Evolutionary conservation across 75 land plant genomes (phyloP).

Genomic region (Cryptomeria japonica): DNA sequence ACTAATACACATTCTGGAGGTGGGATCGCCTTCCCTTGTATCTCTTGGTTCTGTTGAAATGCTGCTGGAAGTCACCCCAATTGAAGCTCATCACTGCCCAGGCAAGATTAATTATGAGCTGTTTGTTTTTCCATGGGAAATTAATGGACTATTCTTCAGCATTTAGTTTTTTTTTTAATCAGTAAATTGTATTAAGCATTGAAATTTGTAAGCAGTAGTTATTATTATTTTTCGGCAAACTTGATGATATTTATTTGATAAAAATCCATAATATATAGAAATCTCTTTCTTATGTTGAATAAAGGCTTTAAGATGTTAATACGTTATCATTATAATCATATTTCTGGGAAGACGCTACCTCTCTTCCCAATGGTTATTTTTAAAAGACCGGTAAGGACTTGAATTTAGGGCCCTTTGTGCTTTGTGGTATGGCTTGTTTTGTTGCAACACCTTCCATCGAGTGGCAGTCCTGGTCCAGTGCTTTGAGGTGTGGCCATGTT

Average conservation of each 20-base stretch:
- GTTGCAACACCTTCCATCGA: neutral
- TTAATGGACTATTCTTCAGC: neutral
- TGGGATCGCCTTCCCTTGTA: conserved; percentile 35
- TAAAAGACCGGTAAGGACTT: neutral
- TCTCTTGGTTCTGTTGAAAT: conserved; percentile 19
- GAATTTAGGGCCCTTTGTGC: neutral
- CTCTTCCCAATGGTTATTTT: neutral
- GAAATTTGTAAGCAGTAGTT: neutral
- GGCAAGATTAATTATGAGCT: conserved; percentile 26
- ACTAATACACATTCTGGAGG: conserved; percentile 38
- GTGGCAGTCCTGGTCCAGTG: neutral
- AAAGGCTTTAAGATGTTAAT: neutral
- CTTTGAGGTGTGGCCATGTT: neutral
- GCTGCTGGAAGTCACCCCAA: conserved; percentile 46
- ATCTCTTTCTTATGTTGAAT: neutral
- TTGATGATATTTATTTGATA: neutral
- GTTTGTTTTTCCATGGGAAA: neutral
- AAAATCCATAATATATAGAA: neutral
- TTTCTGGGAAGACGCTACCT: neutral
- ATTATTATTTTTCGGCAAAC: neutral
- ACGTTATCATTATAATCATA: neutral
- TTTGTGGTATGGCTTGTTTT: neutral
- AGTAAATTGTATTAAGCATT: neutral
- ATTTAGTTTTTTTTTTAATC: neutral
- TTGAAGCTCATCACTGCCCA: conserved; percentile 76